Evolutionary conservation across 1,139 yeast species (phyloP).

Genomic region (Debaryomycetaceae sp.): DNA sequence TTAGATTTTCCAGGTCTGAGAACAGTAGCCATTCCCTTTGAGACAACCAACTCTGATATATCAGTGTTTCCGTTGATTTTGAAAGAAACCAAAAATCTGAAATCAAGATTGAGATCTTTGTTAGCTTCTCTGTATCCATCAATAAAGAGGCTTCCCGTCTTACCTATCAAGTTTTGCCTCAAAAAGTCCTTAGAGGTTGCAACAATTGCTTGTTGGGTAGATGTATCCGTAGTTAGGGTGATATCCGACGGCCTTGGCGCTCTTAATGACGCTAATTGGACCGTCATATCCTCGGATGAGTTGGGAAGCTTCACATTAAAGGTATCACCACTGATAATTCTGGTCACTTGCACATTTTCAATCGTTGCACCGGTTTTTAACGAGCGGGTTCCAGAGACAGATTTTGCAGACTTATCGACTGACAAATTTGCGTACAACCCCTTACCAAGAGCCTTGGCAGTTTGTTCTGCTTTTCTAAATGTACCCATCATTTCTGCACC

Average conservation of each 20-base stretch:
- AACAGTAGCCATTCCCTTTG: conserved; percentile 73
- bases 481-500: conserved; percentile 64
- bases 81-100: conserved; percentile 61
- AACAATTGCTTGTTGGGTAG: conserved; percentile 47
- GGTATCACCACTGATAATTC: conserved; percentile 70
- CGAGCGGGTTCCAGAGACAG: conserved; percentile 17
- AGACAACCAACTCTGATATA: conserved; percentile 60
- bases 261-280: conserved; percentile 71
- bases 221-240: conserved; percentile 40
- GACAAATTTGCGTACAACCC: conserved; percentile 57
- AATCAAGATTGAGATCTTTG: conserved; percentile 52
- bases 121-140: conserved; percentile 68
- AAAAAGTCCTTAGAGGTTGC: conserved; percentile 71
- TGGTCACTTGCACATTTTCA: conserved; percentile 53
- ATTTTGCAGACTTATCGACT: conserved; percentile 15
- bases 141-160: conserved; percentile 54
- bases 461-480: conserved; percentile 63
- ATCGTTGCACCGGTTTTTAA: conserved; percentile 46
- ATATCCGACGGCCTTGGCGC: conserved; percentile 68
- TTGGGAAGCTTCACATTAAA: conserved; percentile 46
- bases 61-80: conserved; percentile 50
- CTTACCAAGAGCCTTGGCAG: conserved; percentile 59
- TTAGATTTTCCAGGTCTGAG: conserved; percentile 75
- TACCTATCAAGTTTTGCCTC: conserved; percentile 67
- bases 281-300: conserved; percentile 53